Base-by-base conservation (phyloP, 108 stramenopile species). In the Discostella stelligeroides region DNA sequence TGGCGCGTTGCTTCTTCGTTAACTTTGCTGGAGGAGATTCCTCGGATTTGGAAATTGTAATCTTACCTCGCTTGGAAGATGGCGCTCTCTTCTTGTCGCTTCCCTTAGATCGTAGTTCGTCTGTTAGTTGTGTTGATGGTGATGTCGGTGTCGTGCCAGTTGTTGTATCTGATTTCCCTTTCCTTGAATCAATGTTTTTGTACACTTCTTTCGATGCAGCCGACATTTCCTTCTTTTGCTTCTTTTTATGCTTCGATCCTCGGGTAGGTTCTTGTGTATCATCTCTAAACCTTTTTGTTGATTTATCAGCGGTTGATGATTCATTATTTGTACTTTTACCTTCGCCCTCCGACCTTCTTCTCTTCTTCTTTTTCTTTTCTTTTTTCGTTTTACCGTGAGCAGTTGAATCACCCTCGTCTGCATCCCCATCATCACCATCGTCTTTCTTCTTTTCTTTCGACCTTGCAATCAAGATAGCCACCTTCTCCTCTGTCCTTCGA, bases 401-500 rank as follows among this genome's bases (percentile, higher is more conserved):
- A 38, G 54, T 68, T 20, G 14, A 18, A 21, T 23, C 38, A 24
- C 42, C 49, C 30, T 38, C 20, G 21, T 24, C 58, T 60, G 24
- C 27, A n/a, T 60, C 58, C 47, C 15, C 60, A 27, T 61, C 51
- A 15, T 39, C 57, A 40, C 34, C 57, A 29, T 59, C 17, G 46
- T 50, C 57, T 39, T 66, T 67, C 60, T 63, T 82, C 62, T 58
- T 39, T 9, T 72, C 48, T 56, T 63, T 82, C 21, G 68, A 66
- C 64, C 70, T 77, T 58, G 69, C 75, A 74, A 89, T 89, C 66
- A 84, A 74, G 47, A 57, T 66, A 40, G 83, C 81, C 4, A 89
- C 86, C 47, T 79, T 47, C 65, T 85, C 84, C 78, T 88, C 79
- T 10, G 92, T 93, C 24, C 69, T 76, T 1, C 62, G 51, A 24